Evolutionary conservation across 257 asterid species (phyloP), one percentile per base, ranked within the genome.

Genomic region (Penstemon eatonii): DNA sequence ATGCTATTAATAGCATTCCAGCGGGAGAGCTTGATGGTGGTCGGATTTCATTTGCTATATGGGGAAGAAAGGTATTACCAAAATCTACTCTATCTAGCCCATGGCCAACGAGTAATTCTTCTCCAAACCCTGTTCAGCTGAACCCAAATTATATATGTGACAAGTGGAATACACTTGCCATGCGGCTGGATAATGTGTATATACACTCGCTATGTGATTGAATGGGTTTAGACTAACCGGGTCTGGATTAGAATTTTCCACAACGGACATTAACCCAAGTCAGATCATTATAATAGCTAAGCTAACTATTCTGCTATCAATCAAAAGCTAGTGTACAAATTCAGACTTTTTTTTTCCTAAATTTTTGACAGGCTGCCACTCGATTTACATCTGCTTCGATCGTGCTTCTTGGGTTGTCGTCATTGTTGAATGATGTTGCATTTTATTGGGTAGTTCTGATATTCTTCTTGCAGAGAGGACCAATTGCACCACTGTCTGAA

Each of bases 11-110:
- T 73, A 87, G 96, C 83, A 87, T 93, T 76, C 99, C 99, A 42
- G 99, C 97, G 6, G 99, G 99, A 78, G 97, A 90, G 78, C 86
- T 88, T 8, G 97, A 93, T 64, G 99, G 99, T 47, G 99, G 97
- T 19, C 85, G 97, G 36, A 87, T 93, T 72, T 81, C 97, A 69
- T 93, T 93, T 50, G 85, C 97, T 47, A 76, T 90, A 45, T 93
- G 90, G 89, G 99, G 99, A 78, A 89, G 99, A 81, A 90, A 93
- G 97, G 99, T 93, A 85, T n/a, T 67, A 37, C 64, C 69, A 33
- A 51, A 60, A 49, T 68, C 58, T 7, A 38, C 47, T 12, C 58
- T 57, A 57, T 37, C 47, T 25, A 49, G 50, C 65, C 38, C 46
- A 61, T 45, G 18, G 44, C 41, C 9, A 13, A 52, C 51, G 40